Conservation (phyloP, 2,329 filamentous ascomycete species). For the Neofusicoccum umdonicola region DNA sequence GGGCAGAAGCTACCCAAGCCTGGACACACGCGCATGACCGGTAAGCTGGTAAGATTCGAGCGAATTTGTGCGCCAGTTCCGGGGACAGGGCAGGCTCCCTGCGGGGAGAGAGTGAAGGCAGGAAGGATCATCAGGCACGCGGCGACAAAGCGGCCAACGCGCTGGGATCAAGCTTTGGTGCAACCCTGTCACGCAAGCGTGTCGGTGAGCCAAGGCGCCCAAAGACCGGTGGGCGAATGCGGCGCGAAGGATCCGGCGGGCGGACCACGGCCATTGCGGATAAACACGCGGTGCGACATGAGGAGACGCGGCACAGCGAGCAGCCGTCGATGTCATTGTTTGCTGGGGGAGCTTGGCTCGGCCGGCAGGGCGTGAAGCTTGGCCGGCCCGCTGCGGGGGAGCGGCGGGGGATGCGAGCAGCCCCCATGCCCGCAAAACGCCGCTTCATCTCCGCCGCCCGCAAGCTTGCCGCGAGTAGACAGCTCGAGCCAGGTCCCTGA, state of each 20-base stretch:
- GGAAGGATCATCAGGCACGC: conserved; percentile 15
- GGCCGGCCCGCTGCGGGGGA: not conserved
- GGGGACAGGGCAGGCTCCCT: not conserved
- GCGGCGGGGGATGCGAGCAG: not conserved
- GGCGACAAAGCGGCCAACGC: conserved; percentile 1
- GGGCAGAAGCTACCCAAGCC: not conserved
- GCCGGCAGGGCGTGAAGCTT: not conserved
- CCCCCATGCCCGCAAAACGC: not conserved
- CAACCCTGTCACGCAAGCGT: conserved; percentile 3
- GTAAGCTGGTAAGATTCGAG: conserved; percentile 5
- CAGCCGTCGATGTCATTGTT: not conserved
- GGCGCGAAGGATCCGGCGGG: conserved; percentile 14
- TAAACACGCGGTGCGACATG: not conserved
- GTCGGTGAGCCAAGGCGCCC: not conserved
- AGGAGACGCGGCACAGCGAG: not conserved
- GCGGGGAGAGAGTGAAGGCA: conserved; percentile 6
- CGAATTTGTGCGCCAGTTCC: not conserved
- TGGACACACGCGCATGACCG: conserved; percentile 2
- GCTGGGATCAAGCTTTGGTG: conserved; percentile 15
- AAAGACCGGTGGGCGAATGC: conserved; percentile 4
- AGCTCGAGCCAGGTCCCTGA: not conserved
- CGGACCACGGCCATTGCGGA: not conserved
- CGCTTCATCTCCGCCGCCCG: not conserved
- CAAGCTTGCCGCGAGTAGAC: not conserved
- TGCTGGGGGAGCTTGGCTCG: not conserved